Conservation (phyloP, 371 early-diverging fungal species). For the Paraphysoderma sedebokerense region DNA sequence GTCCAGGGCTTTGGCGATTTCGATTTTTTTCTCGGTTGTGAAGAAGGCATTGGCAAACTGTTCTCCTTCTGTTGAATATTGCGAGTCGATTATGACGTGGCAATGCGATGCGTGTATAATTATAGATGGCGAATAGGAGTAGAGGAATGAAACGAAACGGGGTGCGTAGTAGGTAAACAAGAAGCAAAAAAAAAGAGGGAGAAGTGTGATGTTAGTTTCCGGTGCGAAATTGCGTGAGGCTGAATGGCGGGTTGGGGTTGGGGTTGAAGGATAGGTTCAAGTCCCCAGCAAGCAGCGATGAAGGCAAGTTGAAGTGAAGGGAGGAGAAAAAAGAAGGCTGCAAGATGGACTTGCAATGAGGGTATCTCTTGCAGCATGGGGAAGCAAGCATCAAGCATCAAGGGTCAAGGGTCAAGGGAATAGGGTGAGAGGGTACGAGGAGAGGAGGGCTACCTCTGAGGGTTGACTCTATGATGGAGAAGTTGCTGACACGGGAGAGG, state of each 20-base stretch:
- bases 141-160: not conserved
- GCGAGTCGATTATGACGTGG: not conserved
- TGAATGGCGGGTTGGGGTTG: too few relatives aligned
- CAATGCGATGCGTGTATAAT: not conserved
- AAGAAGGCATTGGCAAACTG: conserved; percentile 97
- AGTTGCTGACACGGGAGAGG: conserved; percentile 70
- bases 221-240: too few relatives aligned
- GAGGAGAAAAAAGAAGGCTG: too few relatives aligned
- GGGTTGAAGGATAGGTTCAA: too few relatives aligned
- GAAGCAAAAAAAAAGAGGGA: not conserved
- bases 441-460: conserved; percentile 45
- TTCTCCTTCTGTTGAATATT: conserved; percentile 59
- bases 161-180: not conserved
- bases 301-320: too few relatives aligned
- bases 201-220: too few relatives aligned
- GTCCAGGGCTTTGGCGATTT: conserved; percentile 90
- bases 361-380: too few relatives aligned
- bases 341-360: too few relatives aligned
- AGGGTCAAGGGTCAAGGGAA: too few relatives aligned
- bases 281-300: too few relatives aligned
- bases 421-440: too few relatives aligned
- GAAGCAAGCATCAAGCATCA: too few relatives aligned
- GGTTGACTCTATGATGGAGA: conserved; percentile 90
- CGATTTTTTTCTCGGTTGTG: conserved; percentile 84
- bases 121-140: not conserved